Base-by-base conservation (phyloP, 306 rosid genomes). In the Corylus americana region DNA sequence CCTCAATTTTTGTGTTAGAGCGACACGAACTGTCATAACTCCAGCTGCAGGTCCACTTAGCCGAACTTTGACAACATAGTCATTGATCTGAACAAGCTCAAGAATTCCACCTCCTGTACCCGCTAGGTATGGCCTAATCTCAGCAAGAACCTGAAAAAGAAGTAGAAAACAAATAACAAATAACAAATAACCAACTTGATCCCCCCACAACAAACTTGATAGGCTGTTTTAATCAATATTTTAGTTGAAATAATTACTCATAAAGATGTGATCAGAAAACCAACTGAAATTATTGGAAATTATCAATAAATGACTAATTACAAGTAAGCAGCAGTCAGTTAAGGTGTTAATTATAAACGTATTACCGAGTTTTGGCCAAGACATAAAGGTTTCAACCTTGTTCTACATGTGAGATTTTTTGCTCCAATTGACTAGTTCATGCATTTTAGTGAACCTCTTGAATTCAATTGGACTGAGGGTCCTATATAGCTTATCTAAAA, bases 51-150 rank as follows among this genome's bases (percentile, higher is more conserved):
- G 98, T 77, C 97, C 97, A 25, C 92, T 90, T 8, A 95, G 81
- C 86, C 92, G 83, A 76, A 95, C 96, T 79, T 91, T 90, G 70
- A 95, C 97, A 4, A 78, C 88, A 67, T 85, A 92, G 85, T 85
- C 95, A 18, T 90, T 75, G 29, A 95, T 92, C 84, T 91, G 74
- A 69, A 85, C 81, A 66, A 92, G 95, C 83, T 92, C 97, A 47
- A 95, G 88, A 57, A 86, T 85, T 81, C 98, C 98, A 77, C 98
- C 98, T 70, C 98, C 98, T 12, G 97, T 92, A 17, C 98, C 98
- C 37, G 91, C 87, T 22, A 95, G 94, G 87, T 90, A 95, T 22
- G 97, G 98, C 85, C 98, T 90, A 74, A 95, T 95, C 91, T 95
- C 97, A 7, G 91, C 81, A 81, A 92, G 97, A 80, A 95, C 78